Base-by-base conservation (phyloP, 2,329 filamentous ascomycete genomes). In the Fusarium brevicatenulatum region DNA sequence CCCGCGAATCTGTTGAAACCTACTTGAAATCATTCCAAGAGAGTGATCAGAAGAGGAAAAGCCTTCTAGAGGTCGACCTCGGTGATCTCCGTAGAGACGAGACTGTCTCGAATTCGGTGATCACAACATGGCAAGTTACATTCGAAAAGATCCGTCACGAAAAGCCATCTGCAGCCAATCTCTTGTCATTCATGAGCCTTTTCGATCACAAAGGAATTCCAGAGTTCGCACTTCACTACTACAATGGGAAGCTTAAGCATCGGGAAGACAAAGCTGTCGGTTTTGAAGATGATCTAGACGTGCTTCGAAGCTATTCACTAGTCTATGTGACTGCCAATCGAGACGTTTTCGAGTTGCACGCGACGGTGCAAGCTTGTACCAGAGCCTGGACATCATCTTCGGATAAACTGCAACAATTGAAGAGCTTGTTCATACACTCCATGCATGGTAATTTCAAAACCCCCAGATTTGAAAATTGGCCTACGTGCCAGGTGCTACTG, bases 1-100 rank as follows among this genome's bases (percentile, higher is more conserved):
- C 77, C 0, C 68, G 70, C 4, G 67, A 63, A 21, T 78, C 79
- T 1, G 62, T 82, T 1, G 7, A 61, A 32, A 43, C 59, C 9
- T 86, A 85, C 53, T 65, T 83, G 0, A 47, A 78, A 8, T 44
- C 76, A 2, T 75, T 83, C 23, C 56, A 59, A 5, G 72, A 79
- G 32, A 80, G 74, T 57, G 75, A 81, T 8, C 50, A 68, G 18
- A 76, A 78, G 28, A 78, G 68, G 44, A 66, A 58, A 0, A 76
- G n/a, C 16, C 76, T 81, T 28, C 67, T 81, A 0, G 61, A 78
- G 9, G 32, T 67, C 21, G 76, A 82, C 6, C 66, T n/a, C 4
- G 76, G 73, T 10, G 66, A 74, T 53, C 55, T 78, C 13, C 67
- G 70, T 8, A 54, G 61, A 32, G 68, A 75, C 21, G 39, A 69